These are phyloP conservation scores for Pseudonitzschia multiseries DNA, from an alignment of 108 stramenopile genomes.

Conservation along the genomic window DNA sequence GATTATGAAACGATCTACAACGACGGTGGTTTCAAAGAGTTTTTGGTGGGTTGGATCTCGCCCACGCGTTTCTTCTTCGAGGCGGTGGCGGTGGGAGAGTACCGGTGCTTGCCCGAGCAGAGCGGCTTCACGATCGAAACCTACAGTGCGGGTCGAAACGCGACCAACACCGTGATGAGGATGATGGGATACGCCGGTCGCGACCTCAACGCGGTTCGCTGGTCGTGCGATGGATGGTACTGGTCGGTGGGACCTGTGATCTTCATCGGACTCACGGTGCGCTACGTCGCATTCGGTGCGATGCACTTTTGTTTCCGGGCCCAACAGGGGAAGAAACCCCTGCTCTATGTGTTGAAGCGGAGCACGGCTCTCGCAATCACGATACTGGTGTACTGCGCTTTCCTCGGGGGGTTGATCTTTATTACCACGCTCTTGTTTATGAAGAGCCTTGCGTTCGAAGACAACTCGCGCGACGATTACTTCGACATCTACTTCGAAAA, in stretches of 20 bases:
- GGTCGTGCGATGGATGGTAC: conserved; percentile 38
- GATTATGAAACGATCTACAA: conserved; percentile 25
- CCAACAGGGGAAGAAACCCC: conserved; percentile 38
- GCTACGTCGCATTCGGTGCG: conserved; percentile 23
- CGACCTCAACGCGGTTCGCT: conserved; percentile 27
- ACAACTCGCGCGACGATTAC: too few relatives aligned
- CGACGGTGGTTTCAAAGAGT: conserved; percentile 11
- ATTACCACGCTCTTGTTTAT: conserved; percentile 12
- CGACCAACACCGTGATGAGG: conserved; percentile 13
- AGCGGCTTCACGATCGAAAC: conserved; percentile 40
- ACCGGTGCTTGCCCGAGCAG: conserved; percentile 41
- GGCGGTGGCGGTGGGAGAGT: conserved; percentile 24
- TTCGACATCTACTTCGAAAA: too few relatives aligned
- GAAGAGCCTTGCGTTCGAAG: too few relatives aligned
- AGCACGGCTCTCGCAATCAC: neutral
- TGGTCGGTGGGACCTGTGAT: conserved; percentile 38
- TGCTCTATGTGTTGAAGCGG: conserved; percentile 14
- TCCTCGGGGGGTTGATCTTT: neutral
- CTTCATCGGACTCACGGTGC: conserved; percentile 42
- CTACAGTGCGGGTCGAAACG: conserved; percentile 2
- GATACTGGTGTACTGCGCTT: neutral
- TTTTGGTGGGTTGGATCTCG: conserved; percentile 35
- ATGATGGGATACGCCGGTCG: conserved; percentile 23
- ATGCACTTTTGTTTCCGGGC: conserved; percentile 29
- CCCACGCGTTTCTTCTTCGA: conserved; percentile 48